phyloP scores from a whole-genome alignment of 345 rosid species.

The Salix arbutifolia region DNA sequence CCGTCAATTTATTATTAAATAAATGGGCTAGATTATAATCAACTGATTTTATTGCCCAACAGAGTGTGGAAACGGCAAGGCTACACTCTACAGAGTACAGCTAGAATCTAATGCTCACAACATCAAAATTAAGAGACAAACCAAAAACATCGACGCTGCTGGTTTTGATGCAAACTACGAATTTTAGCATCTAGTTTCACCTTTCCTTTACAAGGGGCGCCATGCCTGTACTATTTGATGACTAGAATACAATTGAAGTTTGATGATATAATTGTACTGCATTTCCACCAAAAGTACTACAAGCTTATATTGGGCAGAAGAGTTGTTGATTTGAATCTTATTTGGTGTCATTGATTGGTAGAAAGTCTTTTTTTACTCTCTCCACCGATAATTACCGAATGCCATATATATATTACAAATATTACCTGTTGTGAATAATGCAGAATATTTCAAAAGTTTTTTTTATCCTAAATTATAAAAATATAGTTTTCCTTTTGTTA shows the following conservation, averaged over 20 bases:
- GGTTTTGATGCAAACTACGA: constrained; percentile 3
- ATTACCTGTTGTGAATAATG: too few species aligned
- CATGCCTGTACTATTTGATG: background rate
- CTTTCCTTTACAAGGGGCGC: constrained; percentile 10
- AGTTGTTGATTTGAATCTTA: background rate
- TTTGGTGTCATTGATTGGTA: background rate
- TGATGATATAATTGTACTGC: background rate
- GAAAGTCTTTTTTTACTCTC: background rate
- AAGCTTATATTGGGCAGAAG: background rate
- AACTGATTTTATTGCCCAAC: background rate
- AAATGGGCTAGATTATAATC: background rate
- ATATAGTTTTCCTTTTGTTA: too few species aligned
- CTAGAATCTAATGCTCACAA: background rate
- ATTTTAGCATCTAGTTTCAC: constrained; percentile 8
- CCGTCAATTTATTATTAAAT: background rate
- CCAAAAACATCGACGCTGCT: background rate
- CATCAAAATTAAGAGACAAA: background rate
- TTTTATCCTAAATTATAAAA: too few species aligned
- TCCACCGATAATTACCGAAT: constrained; percentile 4
- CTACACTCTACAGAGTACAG: background rate
- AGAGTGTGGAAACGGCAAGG: background rate
- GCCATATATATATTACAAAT: too few species aligned
- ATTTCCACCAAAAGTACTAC: background rate
- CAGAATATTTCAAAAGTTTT: too few species aligned
- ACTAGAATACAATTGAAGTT: background rate